phyloP scores from a whole-genome alignment of 169 alveolate species.

The Perkinsus marinus region DNA sequence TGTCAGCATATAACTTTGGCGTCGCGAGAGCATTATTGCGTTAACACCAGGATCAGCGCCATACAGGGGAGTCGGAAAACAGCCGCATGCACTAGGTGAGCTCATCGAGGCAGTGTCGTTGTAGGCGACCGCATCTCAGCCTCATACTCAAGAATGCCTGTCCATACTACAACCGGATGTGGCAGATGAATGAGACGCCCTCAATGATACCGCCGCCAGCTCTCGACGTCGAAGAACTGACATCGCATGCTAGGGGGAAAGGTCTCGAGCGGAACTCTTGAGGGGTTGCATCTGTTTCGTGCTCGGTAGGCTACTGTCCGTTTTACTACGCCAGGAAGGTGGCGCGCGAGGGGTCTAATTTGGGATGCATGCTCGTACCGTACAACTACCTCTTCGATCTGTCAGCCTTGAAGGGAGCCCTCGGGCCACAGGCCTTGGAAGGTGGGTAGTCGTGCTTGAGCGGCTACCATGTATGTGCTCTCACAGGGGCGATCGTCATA shows the following conservation, averaged over 20 bases:
- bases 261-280: no score
- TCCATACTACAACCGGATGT: neutral
- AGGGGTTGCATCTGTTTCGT: no score
- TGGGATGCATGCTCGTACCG: constrained; percentile 60
- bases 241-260: neutral
- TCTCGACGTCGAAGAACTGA: neutral
- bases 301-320: constrained; percentile 65
- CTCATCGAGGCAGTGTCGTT: neutral
- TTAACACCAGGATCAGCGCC: neutral
- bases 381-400: constrained; percentile 76
- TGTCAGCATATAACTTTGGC: neutral
- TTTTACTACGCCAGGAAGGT: constrained; percentile 62
- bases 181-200: neutral
- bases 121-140: neutral
- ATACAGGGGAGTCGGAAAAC: neutral
- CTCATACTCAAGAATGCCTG: neutral
- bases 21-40: neutral
- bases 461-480: no score
- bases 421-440: neutral
- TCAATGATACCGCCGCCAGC: neutral
- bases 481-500: constrained; percentile 46
- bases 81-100: neutral
- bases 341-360: constrained; percentile 59
- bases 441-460: neutral
- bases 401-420: neutral